These are phyloP conservation scores for Aspergillus piperis DNA, from an alignment of 2,329 filamentous ascomycete species.

Conservation along the genomic window DNA sequence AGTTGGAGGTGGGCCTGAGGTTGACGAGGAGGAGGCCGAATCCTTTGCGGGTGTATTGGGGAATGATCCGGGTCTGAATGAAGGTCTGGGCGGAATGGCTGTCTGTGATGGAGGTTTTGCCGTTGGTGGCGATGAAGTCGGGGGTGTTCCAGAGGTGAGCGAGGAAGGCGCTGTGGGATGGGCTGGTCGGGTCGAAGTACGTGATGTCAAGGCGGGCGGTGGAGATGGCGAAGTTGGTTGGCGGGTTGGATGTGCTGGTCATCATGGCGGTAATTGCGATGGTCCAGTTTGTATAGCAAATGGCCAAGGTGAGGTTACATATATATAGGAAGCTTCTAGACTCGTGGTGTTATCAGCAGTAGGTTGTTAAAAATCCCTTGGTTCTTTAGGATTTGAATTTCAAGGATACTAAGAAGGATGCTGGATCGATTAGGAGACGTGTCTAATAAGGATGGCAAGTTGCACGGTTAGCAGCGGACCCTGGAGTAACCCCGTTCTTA, in stretches of 20 bases:
- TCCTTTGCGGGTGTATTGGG: neutral
- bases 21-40: neutral
- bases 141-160: conserved; percentile 24
- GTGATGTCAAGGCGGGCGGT: conserved; percentile 22
- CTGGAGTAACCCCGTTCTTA: too few relatives aligned
- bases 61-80: neutral
- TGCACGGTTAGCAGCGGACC: too few relatives aligned
- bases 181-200: conserved; percentile 16
- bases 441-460: too few relatives aligned
- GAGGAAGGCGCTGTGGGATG: conserved; percentile 19
- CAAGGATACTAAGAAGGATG: too few relatives aligned
- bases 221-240: conserved; percentile 11
- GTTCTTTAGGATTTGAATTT: too few relatives aligned
- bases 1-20: neutral
- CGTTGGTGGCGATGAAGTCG: conserved; percentile 16
- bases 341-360: too few relatives aligned
- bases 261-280: neutral
- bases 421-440: too few relatives aligned
- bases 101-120: conserved; percentile 14
- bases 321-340: too few relatives aligned
- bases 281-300: too few relatives aligned
- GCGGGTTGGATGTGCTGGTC: neutral
- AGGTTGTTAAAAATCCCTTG: too few relatives aligned
- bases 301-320: too few relatives aligned
- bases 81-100: conserved; percentile 5